These are phyloP conservation scores for Barnettozyma sucrosica DNA, from an alignment of 805 yeast species.

Conservation along the genomic window DNA sequence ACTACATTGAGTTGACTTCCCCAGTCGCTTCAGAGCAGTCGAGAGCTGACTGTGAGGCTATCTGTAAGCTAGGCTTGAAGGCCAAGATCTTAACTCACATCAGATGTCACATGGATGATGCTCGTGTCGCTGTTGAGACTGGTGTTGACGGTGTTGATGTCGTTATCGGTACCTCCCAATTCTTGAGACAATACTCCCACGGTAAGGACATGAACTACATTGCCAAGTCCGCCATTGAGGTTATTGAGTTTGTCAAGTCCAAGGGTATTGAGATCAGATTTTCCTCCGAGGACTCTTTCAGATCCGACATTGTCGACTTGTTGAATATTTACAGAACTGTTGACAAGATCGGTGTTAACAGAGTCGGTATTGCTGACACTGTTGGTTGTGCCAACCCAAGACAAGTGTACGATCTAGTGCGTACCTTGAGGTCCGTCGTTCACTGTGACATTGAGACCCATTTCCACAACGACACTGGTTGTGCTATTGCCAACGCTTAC, in stretches of 20 bases:
- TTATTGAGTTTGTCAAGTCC: conserved; percentile 92
- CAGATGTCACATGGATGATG: conserved; percentile 99
- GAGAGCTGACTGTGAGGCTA: conserved; percentile 92
- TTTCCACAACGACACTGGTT: conserved; percentile 98
- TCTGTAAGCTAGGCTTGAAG: conserved; percentile 92
- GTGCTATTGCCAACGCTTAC: conserved; percentile 98
- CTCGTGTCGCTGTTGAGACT: conserved; percentile 92
- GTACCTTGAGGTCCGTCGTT: conserved; percentile 89
- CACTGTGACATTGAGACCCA: conserved; percentile 97
- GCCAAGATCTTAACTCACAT: conserved; percentile 95
- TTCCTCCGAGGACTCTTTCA: conserved; percentile 95
- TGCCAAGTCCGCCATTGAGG: conserved; percentile 93
- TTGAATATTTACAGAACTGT: conserved; percentile 94
- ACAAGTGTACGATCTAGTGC: conserved; percentile 94
- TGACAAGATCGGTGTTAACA: conserved; percentile 94
- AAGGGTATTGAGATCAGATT: conserved; percentile 96
- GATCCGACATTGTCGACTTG: conserved; percentile 92
- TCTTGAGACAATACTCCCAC: conserved; percentile 88
- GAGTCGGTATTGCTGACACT: conserved; percentile 99
- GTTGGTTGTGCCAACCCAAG: conserved; percentile 99
- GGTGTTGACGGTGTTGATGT: conserved; percentile 99
- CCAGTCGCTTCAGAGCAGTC: conserved; percentile 98
- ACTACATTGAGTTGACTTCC: conserved; percentile 93
- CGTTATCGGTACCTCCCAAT: conserved; percentile 95
- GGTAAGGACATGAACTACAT: conserved; percentile 99